Conservation (phyloP, 352 stramenopile species). For the Phytopythium aichiense region DNA sequence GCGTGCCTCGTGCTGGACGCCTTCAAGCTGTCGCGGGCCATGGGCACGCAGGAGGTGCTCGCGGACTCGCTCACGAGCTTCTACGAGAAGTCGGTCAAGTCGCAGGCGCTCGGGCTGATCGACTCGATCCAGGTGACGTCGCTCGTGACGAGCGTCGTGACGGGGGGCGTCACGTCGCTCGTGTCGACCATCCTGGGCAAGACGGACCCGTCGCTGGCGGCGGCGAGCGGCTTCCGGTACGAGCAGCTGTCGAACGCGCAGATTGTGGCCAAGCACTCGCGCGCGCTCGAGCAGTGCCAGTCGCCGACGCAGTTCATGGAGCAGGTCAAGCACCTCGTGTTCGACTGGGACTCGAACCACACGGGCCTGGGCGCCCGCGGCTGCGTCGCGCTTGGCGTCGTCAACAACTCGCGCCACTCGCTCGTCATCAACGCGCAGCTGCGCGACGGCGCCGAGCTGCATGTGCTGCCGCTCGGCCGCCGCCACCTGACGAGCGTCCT, state of each 20-base stretch:
- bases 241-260: conserved; percentile 71
- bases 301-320: conserved; percentile 54
- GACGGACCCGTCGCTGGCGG: conserved; percentile 48
- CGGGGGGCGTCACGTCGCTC: conserved; percentile 67
- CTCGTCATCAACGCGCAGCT: conserved; percentile 65
- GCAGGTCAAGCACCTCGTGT: conserved; percentile 73
- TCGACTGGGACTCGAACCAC: conserved; percentile 85
- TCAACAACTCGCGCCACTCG: conserved; percentile 79
- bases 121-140: conserved; percentile 85
- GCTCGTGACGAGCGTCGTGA: conserved; percentile 78
- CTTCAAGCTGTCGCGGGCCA: conserved; percentile 58
- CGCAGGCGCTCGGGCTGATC: conserved; percentile 73
- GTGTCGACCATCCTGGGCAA: conserved; percentile 82
- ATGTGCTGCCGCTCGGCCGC: conserved; percentile 55
- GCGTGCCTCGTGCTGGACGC: conserved; percentile 69
- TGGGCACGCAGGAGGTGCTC: conserved; percentile 74
- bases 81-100: conserved; percentile 82
- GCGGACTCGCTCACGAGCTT: conserved; percentile 59
- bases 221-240: conserved; percentile 51
- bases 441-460: conserved; percentile 73
- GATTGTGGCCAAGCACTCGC: conserved; percentile 73
- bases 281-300: conserved; percentile 33
- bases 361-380: conserved; percentile 71
- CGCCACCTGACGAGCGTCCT: conserved; percentile 48
- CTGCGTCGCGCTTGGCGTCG: conserved; percentile 65